Evolutionary conservation across 2,329 filamentous ascomycete species (phyloP).

Genomic region (Xylariaceae sp.): DNA sequence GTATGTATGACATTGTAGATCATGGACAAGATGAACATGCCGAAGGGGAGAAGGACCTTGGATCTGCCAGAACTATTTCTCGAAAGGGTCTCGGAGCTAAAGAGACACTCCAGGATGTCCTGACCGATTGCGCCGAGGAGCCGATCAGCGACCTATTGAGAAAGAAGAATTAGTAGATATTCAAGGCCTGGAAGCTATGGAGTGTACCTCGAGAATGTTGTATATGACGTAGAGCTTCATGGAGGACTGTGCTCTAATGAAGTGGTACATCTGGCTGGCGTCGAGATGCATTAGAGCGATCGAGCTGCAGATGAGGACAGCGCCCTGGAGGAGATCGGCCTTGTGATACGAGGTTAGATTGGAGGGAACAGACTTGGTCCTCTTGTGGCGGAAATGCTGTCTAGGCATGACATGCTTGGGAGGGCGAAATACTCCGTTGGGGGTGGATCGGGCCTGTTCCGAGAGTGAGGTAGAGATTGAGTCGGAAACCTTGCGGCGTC

Average conservation of each 20-base stretch:
- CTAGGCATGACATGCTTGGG: constrained; percentile 32
- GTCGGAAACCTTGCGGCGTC: constrained; percentile 23
- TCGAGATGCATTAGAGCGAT: constrained; percentile 84
- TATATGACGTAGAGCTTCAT: constrained; percentile 99
- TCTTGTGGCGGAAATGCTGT: constrained; percentile 54
- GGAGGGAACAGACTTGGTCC: constrained; percentile 81
- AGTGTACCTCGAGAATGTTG: constrained; percentile 78
- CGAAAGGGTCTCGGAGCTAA: constrained; percentile 88
- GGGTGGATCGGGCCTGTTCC: constrained; percentile 21
- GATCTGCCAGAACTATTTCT: constrained; percentile 83
- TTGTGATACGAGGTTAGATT: constrained; percentile 85
- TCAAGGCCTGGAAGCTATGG: neutral
- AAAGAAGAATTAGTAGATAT: neutral
- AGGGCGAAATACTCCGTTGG: constrained; percentile 27
- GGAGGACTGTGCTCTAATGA: constrained; percentile 90
- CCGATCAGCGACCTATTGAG: constrained; percentile 67
- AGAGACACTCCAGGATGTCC: constrained; percentile 92
- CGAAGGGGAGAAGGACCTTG: constrained; percentile 82
- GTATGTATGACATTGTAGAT: constrained; percentile 86
- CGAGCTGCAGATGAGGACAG: constrained; percentile 83
- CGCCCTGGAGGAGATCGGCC: constrained; percentile 86
- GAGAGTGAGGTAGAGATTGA: constrained; percentile 9
- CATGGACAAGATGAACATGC: constrained; percentile 84
- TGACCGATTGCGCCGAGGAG: constrained; percentile 88
- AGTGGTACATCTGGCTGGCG: constrained; percentile 96